Percentiles rank a stretch among this genome's conserved stretches.
Conservation (phyloP, 768 basidiomycete species). For the Pleurotus pulmonarius region DNA sequence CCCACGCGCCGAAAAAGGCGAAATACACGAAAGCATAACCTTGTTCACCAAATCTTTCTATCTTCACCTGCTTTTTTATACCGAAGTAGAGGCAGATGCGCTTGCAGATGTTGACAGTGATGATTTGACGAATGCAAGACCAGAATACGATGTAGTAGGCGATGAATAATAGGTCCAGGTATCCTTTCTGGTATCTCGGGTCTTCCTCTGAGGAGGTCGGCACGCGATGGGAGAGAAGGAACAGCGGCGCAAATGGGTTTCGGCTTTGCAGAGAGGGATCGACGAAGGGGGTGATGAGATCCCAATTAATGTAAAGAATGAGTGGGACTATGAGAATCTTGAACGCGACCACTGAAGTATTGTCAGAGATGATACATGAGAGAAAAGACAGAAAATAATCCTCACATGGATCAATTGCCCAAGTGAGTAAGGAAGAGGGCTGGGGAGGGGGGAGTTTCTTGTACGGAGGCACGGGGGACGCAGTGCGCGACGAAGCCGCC, state of each 20-base stretch:
- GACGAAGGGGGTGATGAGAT: slow-evolving; percentile 42
- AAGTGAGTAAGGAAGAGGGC: slow-evolving; percentile 48
- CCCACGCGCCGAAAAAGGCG: slow-evolving; percentile 62
- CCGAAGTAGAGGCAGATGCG: slow-evolving; percentile 72
- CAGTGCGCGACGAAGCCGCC: slow-evolving; percentile 29
- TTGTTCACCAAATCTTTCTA: slow-evolving; percentile 89
- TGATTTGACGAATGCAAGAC: slow-evolving; percentile 78
- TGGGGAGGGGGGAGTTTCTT: slow-evolving; percentile 10
- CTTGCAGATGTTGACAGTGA: slow-evolving; percentile 60
- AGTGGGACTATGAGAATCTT: slow-evolving; percentile 61
- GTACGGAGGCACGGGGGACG: slow-evolving; percentile 24
- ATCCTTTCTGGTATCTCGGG: slow-evolving; percentile 68
- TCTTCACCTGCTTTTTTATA: slow-evolving; percentile 59
- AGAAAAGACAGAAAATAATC: slow-evolving; percentile 9
- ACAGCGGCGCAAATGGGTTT: slow-evolving; percentile 73
- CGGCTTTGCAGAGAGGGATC: slow-evolving; percentile 31
- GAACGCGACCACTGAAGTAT: slow-evolving; percentile 52
- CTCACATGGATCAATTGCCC: slow-evolving; percentile 75
- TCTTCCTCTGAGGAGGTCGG: slow-evolving; percentile 47
- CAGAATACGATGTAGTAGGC: slow-evolving; percentile 84
- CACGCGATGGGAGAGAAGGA: slow-evolving; percentile 70
- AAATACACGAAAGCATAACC: slow-evolving; percentile 87
- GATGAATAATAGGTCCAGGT: slow-evolving; percentile 74
- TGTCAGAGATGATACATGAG: neutral
- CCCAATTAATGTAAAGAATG: slow-evolving; percentile 64